These are phyloP conservation scores for Murraya paniculata DNA, from an alignment of 345 rosid genomes.

Conservation along the genomic window DNA sequence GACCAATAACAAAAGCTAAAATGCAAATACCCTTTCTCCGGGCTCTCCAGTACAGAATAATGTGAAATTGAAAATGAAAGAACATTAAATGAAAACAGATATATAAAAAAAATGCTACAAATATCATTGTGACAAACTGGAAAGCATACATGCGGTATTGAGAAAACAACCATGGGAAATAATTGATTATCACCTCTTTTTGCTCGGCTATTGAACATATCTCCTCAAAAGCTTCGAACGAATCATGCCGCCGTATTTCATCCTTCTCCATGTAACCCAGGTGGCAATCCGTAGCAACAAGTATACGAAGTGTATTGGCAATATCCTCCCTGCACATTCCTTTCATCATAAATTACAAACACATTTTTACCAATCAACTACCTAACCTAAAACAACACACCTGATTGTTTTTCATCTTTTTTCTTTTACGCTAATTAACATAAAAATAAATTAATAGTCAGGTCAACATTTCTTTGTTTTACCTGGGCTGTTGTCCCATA, in stretches of 20 bases:
- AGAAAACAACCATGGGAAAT: slow-evolving; percentile 11
- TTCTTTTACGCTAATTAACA: background rate
- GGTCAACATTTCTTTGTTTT: background rate
- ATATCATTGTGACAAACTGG: background rate
- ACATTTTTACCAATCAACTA: background rate
- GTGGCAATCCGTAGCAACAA: slow-evolving; percentile 95
- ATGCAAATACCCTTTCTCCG: background rate
- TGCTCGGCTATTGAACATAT: slow-evolving; percentile 92
- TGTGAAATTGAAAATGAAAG: background rate
- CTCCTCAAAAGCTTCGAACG: slow-evolving; percentile 92
- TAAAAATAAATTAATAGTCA: background rate
- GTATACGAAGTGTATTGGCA: slow-evolving; percentile 61
- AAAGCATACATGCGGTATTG: too few relatives aligned
- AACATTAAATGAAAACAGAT: background rate
- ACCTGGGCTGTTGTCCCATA: slow-evolving; percentile 15
- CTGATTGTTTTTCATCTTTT: background rate
- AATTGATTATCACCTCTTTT: slow-evolving; percentile 48
- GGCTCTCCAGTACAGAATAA: background rate
- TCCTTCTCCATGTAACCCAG: slow-evolving; percentile 98
- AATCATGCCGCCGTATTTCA: slow-evolving; percentile 90
- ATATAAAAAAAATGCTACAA: background rate
- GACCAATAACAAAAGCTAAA: background rate
- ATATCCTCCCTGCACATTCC: slow-evolving; percentile 53
- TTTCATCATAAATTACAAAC: background rate
- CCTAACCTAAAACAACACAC: background rate